These are phyloP conservation scores for Scedosporium minutisporum DNA, from an alignment of 2,329 filamentous ascomycete genomes.

Conservation along the genomic window DNA sequence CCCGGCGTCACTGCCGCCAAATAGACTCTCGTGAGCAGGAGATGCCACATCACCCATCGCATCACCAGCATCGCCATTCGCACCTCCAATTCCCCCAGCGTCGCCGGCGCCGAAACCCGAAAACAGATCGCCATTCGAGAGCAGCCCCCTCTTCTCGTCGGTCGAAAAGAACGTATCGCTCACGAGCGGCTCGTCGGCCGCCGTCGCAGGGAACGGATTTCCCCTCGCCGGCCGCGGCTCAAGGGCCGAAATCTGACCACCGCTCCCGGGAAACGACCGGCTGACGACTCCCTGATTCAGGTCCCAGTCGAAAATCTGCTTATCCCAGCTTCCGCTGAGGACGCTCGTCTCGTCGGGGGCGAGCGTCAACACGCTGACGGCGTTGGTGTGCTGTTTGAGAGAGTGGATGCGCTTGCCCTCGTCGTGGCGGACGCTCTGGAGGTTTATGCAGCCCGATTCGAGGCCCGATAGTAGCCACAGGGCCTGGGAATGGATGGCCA, in stretches of 20 bases:
- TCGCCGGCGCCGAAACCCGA: conserved; percentile 20
- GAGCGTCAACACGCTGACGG: conserved; percentile 81
- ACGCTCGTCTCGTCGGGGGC: conserved; percentile 71
- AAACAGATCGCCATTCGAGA: conserved; percentile 38
- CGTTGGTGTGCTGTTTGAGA: conserved; percentile 76
- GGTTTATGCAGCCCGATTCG: conserved; percentile 83
- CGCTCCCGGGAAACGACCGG: conserved; percentile 66
- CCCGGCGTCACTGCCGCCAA: conserved; percentile 68
- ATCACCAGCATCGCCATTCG: conserved; percentile 18
- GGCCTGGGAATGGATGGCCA: conserved; percentile 82
- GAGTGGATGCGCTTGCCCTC: conserved; percentile 83
- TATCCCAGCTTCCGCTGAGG: conserved; percentile 84
- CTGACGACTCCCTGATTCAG: conserved; percentile 73
- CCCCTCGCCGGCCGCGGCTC: conserved; percentile 73
- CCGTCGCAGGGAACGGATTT: conserved; percentile 65
- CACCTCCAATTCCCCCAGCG: conserved; percentile 14
- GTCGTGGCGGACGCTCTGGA: conserved; percentile 88
- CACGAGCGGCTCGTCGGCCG: conserved; percentile 35
- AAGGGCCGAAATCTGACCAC: conserved; percentile 77
- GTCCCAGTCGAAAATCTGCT: conserved; percentile 76
- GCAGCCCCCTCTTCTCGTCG: conserved; percentile 44
- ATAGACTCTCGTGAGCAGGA: conserved; percentile 69
- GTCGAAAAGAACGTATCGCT: conserved; percentile 71
- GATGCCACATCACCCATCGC: conserved; percentile 43
- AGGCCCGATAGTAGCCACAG: conserved; percentile 86